Evolutionary conservation across 2,329 filamentous ascomycete species (phyloP).

Genomic region (Diaporthe eres): DNA sequence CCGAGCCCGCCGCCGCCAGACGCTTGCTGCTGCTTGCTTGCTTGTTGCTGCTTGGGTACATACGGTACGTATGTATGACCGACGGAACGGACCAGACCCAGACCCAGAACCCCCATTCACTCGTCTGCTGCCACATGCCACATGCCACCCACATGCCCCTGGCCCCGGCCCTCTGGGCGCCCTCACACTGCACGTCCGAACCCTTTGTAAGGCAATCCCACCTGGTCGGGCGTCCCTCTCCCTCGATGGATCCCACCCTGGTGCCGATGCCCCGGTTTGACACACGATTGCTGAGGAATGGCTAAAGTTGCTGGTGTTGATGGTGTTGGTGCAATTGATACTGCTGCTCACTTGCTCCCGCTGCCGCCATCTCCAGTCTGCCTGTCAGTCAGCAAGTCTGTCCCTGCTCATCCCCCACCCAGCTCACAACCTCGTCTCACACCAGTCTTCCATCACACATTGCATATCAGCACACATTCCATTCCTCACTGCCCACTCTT

Average conservation of each 20-base stretch:
- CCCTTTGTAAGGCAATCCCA: constrained; percentile 11
- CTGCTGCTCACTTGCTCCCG: background rate
- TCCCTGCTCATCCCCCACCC: background rate
- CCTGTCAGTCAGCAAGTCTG: background rate
- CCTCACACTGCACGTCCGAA: constrained; percentile 8
- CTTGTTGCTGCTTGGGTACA: constrained; percentile 1
- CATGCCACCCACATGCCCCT: constrained; percentile 25
- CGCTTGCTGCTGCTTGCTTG: background rate
- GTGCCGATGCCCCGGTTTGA: constrained; percentile 5
- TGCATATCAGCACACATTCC: background rate
- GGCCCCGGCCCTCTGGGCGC: constrained; percentile 1
- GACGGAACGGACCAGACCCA: background rate
- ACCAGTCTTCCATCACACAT: background rate
- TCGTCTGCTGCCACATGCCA: constrained; percentile 2
- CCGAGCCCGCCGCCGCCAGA: background rate
- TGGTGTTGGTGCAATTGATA: constrained; percentile 13
- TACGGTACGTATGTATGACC: constrained; percentile 30
- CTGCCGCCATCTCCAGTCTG: background rate
- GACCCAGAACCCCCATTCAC: background rate
- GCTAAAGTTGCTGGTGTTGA: constrained; percentile 13
- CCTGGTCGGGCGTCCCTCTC: constrained; percentile 1
- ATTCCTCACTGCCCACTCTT: background rate
- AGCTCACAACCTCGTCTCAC: background rate
- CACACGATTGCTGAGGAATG: constrained; percentile 3
- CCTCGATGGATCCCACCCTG: constrained; percentile 31